phyloP scores from a whole-genome alignment of 2,329 filamentous ascomycete species.

The Cercospora sp. region DNA sequence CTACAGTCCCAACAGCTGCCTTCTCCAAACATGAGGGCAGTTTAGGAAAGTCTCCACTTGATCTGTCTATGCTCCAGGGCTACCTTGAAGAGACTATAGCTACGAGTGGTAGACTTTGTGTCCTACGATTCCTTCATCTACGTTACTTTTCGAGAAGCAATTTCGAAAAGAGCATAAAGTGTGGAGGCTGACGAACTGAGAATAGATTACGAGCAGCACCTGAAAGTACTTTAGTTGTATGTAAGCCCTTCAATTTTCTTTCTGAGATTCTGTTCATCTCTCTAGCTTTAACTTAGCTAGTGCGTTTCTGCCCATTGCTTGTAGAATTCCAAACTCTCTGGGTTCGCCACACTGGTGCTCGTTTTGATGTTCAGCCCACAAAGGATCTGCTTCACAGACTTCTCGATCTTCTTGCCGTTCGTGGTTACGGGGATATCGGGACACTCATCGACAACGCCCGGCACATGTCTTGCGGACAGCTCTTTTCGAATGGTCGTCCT shows the following conservation, averaged over 20 bases:
- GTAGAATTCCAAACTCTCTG: slow-evolving; percentile 86
- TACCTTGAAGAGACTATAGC: background rate
- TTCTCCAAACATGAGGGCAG: background rate
- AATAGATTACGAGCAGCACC: background rate
- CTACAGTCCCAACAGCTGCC: background rate
- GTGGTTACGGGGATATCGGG: slow-evolving; percentile 86
- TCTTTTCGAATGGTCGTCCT: slow-evolving; percentile 70
- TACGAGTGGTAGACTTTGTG: background rate
- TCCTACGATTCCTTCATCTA: background rate
- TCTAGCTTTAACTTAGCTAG: slow-evolving; percentile 12
- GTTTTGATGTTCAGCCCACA: slow-evolving; percentile 85
- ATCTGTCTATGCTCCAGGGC: background rate
- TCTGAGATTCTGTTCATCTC: slow-evolving; percentile 1
- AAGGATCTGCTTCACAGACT: slow-evolving; percentile 93
- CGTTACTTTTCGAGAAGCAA: background rate
- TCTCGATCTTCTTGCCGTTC: slow-evolving; percentile 98
- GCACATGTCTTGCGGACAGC: slow-evolving; percentile 86
- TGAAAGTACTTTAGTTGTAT: background rate
- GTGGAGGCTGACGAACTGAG: background rate
- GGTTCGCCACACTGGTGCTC: slow-evolving; percentile 90
- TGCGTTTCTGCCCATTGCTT: slow-evolving; percentile 68
- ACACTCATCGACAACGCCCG: slow-evolving; percentile 76
- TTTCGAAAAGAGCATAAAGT: background rate
- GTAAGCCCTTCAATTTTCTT: background rate
- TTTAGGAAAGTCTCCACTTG: background rate